These are phyloP conservation scores for Mycothermus thermophilus DNA, from an alignment of 495 filamentous ascomycete genomes.

Conservation along the genomic window DNA sequence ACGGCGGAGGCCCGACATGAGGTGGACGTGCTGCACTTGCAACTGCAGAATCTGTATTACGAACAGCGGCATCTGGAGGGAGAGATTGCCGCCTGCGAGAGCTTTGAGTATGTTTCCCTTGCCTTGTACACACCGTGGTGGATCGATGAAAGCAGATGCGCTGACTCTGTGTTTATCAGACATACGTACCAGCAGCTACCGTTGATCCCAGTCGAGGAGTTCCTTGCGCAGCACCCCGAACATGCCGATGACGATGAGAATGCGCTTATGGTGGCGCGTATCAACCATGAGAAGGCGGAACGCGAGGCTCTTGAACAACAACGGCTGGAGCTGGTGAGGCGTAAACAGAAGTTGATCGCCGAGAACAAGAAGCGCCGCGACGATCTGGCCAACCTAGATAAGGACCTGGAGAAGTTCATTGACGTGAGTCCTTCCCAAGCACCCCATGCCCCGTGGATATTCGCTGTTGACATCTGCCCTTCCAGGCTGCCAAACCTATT, in stretches of 20 bases:
- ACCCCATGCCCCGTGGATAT: neutral
- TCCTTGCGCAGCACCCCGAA: conserved; percentile 65
- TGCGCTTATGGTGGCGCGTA: conserved; percentile 77
- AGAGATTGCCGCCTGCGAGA: conserved; percentile 82
- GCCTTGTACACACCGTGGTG: neutral
- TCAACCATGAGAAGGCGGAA: conserved; percentile 78
- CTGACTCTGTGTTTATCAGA: conserved; percentile 27
- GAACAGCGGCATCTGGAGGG: conserved; percentile 82
- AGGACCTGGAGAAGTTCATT: conserved; percentile 82
- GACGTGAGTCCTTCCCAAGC: conserved; percentile 36
- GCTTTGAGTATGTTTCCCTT: conserved; percentile 63
- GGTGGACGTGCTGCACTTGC: conserved; percentile 80
- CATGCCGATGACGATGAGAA: conserved; percentile 54
- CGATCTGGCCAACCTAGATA: conserved; percentile 75
- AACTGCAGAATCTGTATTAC: conserved; percentile 92
- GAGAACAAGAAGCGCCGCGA: conserved; percentile 95
- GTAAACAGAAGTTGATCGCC: conserved; percentile 80
- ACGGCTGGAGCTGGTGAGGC: conserved; percentile 71
- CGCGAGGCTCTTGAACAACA: conserved; percentile 78
- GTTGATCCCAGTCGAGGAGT: conserved; percentile 70
- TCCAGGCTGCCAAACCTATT: conserved; percentile 69
- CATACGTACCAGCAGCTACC: conserved; percentile 81
- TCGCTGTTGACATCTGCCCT: conserved; percentile 9
- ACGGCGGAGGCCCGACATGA: conserved; percentile 82
- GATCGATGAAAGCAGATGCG: neutral